A percentile compares a stretch with the other conserved stretches of the same genome.
Evolutionary conservation across 306 rosid genomes (phyloP).

Genomic region (Lathyrus sativus): DNA sequence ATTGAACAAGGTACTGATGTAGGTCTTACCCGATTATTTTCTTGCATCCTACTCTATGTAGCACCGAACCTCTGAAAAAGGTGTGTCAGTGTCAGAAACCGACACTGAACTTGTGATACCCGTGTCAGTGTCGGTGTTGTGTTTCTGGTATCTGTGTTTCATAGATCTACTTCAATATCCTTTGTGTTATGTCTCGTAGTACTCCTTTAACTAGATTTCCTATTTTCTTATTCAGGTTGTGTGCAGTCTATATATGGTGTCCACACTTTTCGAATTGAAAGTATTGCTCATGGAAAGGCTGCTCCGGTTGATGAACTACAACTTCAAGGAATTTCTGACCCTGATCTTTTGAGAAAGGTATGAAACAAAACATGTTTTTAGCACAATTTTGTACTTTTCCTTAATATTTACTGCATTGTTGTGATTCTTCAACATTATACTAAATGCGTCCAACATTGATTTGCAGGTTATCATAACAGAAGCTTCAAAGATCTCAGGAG

Average conservation of each 20-base stretch:
- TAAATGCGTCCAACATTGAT: slow-evolving; percentile 28
- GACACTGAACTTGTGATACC: no score
- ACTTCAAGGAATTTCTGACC: slow-evolving; percentile 84
- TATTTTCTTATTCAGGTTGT: slow-evolving; percentile 61
- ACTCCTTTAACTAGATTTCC: background rate
- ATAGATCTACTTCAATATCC: no score
- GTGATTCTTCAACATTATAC: slow-evolving; percentile 21
- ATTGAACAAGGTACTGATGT: slow-evolving; percentile 81
- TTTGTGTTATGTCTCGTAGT: background rate
- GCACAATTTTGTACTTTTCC: slow-evolving; percentile 25
- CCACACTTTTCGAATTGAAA: slow-evolving; percentile 85
- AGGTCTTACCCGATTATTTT: slow-evolving; percentile 11
- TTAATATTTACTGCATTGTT: slow-evolving; percentile 5
- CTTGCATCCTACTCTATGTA: background rate
- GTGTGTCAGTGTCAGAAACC: no score
- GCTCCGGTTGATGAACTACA: slow-evolving; percentile 85
- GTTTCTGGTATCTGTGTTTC: no score
- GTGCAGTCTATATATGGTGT: slow-evolving; percentile 80
- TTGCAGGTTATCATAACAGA: slow-evolving; percentile 70
- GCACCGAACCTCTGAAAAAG: no score
- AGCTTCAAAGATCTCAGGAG: slow-evolving; percentile 66
- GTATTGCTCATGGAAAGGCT: slow-evolving; percentile 80
- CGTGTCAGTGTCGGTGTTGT: no score
- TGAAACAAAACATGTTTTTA: slow-evolving; percentile 33
- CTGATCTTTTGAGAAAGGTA: slow-evolving; percentile 83